phyloP scores from a whole-genome alignment of 1,284 basidiomycete genomes.

The Leccinum variabile region DNA sequence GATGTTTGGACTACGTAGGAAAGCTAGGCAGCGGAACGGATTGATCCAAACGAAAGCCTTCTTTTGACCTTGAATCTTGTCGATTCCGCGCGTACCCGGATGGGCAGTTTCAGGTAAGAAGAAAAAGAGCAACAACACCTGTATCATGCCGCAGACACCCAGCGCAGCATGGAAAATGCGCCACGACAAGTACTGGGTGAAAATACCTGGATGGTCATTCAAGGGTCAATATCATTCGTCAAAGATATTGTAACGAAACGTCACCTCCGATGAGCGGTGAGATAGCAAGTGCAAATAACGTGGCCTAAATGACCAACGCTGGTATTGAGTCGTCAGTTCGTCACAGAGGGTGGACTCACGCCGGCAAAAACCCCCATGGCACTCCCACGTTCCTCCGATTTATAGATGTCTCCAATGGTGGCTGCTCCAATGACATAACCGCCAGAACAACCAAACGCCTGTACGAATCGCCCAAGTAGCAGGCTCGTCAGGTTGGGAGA shows the following conservation, averaged over 20 bases:
- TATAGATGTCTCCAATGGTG: conserved; percentile 50
- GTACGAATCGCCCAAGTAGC: conserved; percentile 48
- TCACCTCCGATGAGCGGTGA: conserved; percentile 47
- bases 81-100: conserved; percentile 33
- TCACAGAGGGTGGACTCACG: conserved; percentile 29
- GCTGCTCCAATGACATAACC: conserved; percentile 49
- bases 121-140: conserved; percentile 46
- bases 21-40: too few species aligned
- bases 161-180: conserved; percentile 60
- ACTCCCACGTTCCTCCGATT: conserved; percentile 46
- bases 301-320: conserved; percentile 33
- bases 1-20: too few species aligned
- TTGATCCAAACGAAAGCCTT: too few species aligned
- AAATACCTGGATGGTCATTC: conserved; percentile 35
- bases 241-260: background rate
- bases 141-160: conserved; percentile 44
- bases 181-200: conserved; percentile 66
- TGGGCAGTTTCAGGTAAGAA: conserved; percentile 75
- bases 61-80: too few species aligned
- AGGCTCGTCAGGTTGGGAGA: conserved; percentile 38
- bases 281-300: conserved; percentile 46
- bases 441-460: conserved; percentile 44
- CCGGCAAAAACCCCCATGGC: conserved; percentile 50
- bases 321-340: conserved; percentile 26
- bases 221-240: conserved; percentile 5